Evolutionary conservation across 805 yeast species (phyloP), one percentile per base, ranked within the genome.

Genomic region (Wickerhamiella occidentalis): DNA sequence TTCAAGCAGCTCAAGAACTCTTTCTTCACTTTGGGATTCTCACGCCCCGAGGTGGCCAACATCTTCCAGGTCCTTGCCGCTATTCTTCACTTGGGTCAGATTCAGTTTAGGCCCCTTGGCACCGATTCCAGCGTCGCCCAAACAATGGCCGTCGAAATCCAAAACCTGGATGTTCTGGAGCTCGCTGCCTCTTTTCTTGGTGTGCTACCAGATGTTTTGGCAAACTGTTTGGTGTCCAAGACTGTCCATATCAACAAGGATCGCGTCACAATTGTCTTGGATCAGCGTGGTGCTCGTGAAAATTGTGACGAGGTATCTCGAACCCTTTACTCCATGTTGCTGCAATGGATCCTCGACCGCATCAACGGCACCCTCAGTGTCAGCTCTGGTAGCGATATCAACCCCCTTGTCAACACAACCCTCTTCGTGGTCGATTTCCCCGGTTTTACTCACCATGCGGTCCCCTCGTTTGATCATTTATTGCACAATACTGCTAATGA

Each of bases 41-140:
- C 69, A 6, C 56, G 68, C 0, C 58, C 66, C 1, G 80, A 76
- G 47, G 68, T 70, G 15, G 71, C 75, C 41, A 67, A 69, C 52
- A 71, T 77, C 15, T 75, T 74, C 54, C 71, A 68, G 51, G 62
- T 74, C n/a, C 56, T 68, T 26, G 72, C 72, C 2, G 72, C 72
- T 2, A 64, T 68, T 15, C 56, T 68, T n/a, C 72, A 68, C 43
- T 56, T 68, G 22, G 72, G 72, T n/a, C 72, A 68, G 57, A 55
- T 68, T 21, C 59, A 60, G 50, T 68, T 68, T 57, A 54, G 59
- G 46, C 52, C 63, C 2, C 58, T 64, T 11, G 57, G 61, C 21
- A 51, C 51, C n/a, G 66, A 62, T 47, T 55, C 61, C 11, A 67
- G 64, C 22, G 67, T 66, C 9, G 60, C 66, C 13, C 57, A 61